A percentile compares a stretch with the other conserved stretches of the same genome.
Evolutionary conservation across 768 basidiomycete genomes (phyloP).

Genomic region (Mycena rebaudengoi): DNA sequence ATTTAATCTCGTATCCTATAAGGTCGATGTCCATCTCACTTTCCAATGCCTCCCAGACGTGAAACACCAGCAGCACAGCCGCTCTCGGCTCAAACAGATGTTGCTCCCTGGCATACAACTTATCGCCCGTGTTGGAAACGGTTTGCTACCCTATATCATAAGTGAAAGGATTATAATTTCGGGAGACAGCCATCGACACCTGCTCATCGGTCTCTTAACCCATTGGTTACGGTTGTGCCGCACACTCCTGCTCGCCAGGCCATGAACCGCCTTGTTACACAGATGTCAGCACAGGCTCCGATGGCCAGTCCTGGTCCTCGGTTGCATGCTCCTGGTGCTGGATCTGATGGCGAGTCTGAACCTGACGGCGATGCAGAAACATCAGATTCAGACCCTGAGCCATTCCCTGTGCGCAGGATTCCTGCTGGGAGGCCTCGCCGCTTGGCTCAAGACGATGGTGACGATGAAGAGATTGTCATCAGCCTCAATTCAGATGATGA

Average conservation of each 20-base stretch:
- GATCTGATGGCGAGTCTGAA: no score
- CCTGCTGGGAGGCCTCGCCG: not conserved
- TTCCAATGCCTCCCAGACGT: slow-evolving; percentile 2
- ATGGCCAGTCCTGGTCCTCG: no score
- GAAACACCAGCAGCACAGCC: not conserved
- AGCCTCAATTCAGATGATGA: no score
- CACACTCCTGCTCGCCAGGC: not conserved
- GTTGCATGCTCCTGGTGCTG: no score
- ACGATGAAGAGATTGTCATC: no score
- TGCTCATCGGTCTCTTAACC: not conserved
- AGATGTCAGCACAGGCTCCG: not conserved
- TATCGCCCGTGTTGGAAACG: not conserved
- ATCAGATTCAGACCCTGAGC: no score
- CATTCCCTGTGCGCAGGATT: not conserved
- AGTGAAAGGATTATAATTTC: not conserved
- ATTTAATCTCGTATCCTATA: not conserved
- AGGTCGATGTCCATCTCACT: not conserved
- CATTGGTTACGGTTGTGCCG: not conserved
- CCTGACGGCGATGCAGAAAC: no score
- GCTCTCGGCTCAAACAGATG: not conserved
- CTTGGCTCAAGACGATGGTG: no score
- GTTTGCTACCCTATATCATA: not conserved
- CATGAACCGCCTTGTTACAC: not conserved
- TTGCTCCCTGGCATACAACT: not conserved
- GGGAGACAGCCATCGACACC: not conserved